A percentile compares a stretch with the other conserved stretches of the same genome.
These are phyloP conservation scores for Hymenochaete sp. DNA, from an alignment of 1,284 basidiomycete genomes.

Conservation along the genomic window DNA sequence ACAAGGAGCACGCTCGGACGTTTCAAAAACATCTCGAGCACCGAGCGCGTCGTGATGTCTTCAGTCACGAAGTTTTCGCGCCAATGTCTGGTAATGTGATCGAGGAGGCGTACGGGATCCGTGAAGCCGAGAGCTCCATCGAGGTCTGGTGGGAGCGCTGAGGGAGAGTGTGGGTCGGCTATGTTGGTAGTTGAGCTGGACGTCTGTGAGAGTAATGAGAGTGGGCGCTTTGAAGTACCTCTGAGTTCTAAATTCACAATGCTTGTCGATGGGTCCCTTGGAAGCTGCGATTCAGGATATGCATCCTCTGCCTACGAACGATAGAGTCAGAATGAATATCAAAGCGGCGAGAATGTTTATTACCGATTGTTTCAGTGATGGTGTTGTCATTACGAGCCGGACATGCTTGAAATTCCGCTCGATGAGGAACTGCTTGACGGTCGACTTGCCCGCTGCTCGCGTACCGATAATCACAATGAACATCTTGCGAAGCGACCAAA, in stretches of 20 bases:
- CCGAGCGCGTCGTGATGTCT: constrained; percentile 53
- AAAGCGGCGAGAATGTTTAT: neutral
- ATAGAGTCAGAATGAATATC: neutral
- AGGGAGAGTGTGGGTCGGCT: constrained; percentile 1
- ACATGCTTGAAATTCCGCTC: constrained; percentile 39
- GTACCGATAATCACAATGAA: constrained; percentile 87
- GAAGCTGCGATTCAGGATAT: too few relatives aligned
- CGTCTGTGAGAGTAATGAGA: constrained; percentile 14
- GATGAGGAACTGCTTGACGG: constrained; percentile 68
- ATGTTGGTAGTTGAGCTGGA: constrained; percentile 11
- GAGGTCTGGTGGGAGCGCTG: constrained; percentile 3
- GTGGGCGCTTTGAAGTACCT: neutral
- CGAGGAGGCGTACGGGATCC: constrained; percentile 52
- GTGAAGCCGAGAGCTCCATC: constrained; percentile 35
- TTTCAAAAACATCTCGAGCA: constrained; percentile 68
- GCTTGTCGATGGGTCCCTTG: too few relatives aligned
- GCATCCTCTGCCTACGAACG: neutral
- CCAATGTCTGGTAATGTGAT: constrained; percentile 82
- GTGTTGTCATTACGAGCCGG: too few relatives aligned
- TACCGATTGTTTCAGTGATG: too few relatives aligned
- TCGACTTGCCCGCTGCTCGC: constrained; percentile 71
- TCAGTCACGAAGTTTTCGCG: constrained; percentile 71
- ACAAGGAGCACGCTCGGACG: constrained; percentile 89
- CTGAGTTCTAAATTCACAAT: too few relatives aligned
- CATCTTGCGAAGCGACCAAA: too few relatives aligned